Evolutionary conservation across 1,284 basidiomycete species (phyloP), one percentile per base, ranked within the genome.

Genomic region (Apiotrichum gamsii): DNA sequence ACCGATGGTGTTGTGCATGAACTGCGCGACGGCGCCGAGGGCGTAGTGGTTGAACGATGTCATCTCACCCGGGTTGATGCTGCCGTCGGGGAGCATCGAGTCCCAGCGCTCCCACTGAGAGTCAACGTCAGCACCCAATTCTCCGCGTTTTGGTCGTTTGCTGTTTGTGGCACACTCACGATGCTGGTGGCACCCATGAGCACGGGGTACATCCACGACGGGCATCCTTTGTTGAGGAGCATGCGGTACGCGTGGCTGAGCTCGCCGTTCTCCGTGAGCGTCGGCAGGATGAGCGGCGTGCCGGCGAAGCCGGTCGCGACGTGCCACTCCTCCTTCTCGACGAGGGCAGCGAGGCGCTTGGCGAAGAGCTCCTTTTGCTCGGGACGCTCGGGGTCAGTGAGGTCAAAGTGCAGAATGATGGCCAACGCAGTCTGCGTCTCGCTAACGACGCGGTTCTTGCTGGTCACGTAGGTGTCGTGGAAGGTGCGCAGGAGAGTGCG

Each of bases 1-100:
- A 11, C 62, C 69, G 16, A 70, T 50, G 13, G 40, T 48, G 6
- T 18, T 19, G 49, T 72, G 64, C 53, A 72, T 43, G 49, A 69
- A 70, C 3, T 44, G 29, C 0, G 64, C 66, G 15, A 68, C 66
- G 8, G 62, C 43, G 4, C 69, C 69, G 8, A 72, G 51, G 4
- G 69, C 67, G 49, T 68, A 72, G 39, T 72, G 69, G 50, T 72
- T 72, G 55, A 72, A 69, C 1, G 56, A 60, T 0, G 69, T 72
- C 69, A 72, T 72, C 38, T 69, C 56, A 16, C 49, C 49, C 1
- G 59, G 59, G 43, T 67, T 67, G 47, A 67, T 63, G 1, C 33
- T 42, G 4, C 64, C 64, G 43, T 64, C 56, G 10, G 59, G 56
- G 9, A 62, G 39, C 62, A 67, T 61, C 29, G 47, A 52, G 48